Conservation (phyloP, 192 early-diverging fungal species). For the Rhizoclosmatium sp. region DNA sequence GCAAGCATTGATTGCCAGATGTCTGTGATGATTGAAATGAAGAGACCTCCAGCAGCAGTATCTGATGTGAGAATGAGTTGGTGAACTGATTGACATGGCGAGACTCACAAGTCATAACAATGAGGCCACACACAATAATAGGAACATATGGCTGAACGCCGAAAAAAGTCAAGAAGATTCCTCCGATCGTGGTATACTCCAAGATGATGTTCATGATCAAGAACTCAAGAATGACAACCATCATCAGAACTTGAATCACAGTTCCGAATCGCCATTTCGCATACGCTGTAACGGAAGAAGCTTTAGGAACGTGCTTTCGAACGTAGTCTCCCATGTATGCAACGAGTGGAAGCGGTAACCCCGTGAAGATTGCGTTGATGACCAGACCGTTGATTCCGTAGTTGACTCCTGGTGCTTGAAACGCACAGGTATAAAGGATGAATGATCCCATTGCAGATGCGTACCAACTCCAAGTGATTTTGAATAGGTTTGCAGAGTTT, state of each 20-base stretch:
- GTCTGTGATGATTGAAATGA: conserved; percentile 48
- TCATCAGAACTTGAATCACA: conserved; percentile 39
- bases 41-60: conserved; percentile 54
- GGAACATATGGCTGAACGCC: conserved; percentile 35
- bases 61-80: conserved; percentile 28
- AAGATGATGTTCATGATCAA: conserved; percentile 33
- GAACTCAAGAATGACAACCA: not conserved
- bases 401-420: not conserved
- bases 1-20: conserved; percentile 18
- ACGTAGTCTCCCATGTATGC: conserved; percentile 47
- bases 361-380: conserved; percentile 25
- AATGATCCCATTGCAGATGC: conserved; percentile 49
- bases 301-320: conserved; percentile 37
- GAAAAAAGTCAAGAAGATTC: conserved; percentile 41
- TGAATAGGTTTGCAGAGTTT: conserved; percentile 7
- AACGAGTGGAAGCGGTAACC: conserved; percentile 47
- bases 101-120: conserved; percentile 42
- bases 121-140: conserved; percentile 50
- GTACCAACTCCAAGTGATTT: conserved; percentile 18
- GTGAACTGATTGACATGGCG: too few relatives aligned
- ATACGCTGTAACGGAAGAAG: conserved; percentile 49
- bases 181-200: conserved; percentile 55
- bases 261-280: conserved; percentile 44
- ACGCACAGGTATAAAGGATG: conserved; percentile 19
- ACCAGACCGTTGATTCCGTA: conserved; percentile 17